phyloP scores from a whole-genome alignment of 2,329 filamentous ascomycete species.

The Cytospora leucostoma region DNA sequence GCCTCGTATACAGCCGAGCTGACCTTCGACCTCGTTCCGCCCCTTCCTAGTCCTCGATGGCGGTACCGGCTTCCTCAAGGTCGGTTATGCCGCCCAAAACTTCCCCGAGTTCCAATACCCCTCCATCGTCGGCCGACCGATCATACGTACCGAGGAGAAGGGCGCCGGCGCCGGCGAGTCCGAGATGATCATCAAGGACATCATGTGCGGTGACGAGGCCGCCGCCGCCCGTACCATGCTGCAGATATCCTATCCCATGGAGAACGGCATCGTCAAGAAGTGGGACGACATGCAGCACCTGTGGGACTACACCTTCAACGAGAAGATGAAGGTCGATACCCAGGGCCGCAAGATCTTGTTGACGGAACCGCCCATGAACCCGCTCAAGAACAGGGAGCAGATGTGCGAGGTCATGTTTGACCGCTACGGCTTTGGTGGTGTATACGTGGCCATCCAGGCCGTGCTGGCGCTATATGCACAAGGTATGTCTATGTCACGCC shows the following conservation, averaged over 20 bases:
- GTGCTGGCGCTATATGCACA: constrained; percentile 95
- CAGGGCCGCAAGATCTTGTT: constrained; percentile 94
- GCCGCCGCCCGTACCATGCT: constrained; percentile 95
- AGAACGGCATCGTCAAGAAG: constrained; percentile 98
- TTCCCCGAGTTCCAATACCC: constrained; percentile 99
- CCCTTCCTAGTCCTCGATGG: constrained; percentile 83
- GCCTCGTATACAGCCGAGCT: background rate
- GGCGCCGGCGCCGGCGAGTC: constrained; percentile 43
- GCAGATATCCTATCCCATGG: constrained; percentile 99
- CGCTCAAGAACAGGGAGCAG: constrained; percentile 91
- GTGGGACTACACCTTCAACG: constrained; percentile 98
- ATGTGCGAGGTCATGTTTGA: constrained; percentile 99
- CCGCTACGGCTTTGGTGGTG: constrained; percentile 90
- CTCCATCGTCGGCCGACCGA: constrained; percentile 95
- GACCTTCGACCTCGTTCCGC: background rate
- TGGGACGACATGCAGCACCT: constrained; percentile 99
- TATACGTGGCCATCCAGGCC: constrained; percentile 97
- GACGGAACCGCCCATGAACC: constrained; percentile 97
- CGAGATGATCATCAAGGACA: constrained; percentile 82
- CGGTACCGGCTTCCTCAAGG: constrained; percentile 99
- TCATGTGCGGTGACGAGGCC: constrained; percentile 99
- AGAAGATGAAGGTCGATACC: constrained; percentile 93
- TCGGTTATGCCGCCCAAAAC: constrained; percentile 98
- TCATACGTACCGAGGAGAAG: constrained; percentile 92
- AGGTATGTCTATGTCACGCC: constrained; percentile 54